Conservation (phyloP, 2,329 filamentous ascomycete genomes). For the Cryphonectria japonica region DNA sequence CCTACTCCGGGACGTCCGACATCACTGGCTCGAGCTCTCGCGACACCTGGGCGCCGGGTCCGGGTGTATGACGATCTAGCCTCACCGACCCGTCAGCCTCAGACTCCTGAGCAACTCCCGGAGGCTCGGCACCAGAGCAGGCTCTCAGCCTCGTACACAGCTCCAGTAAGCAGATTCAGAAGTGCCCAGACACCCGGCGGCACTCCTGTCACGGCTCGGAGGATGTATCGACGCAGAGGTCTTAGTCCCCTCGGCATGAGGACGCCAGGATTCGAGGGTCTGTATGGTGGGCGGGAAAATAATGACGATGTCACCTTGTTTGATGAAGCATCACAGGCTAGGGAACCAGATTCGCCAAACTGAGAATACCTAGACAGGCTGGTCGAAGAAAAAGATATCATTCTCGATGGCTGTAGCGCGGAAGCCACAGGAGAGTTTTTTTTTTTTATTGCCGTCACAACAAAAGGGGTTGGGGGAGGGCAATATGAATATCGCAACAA, state of each 20-base stretch:
- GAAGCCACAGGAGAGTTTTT: not conserved
- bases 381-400: constrained; percentile 3
- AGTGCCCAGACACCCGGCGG: constrained; percentile 31
- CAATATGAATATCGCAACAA: not conserved
- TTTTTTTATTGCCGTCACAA: not conserved
- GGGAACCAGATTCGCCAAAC: constrained; percentile 8
- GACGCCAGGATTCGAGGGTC: constrained; percentile 49
- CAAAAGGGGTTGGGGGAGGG: not conserved
- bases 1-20: constrained; percentile 19
- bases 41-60: constrained; percentile 36
- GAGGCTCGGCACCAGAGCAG: constrained; percentile 52
- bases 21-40: constrained; percentile 26
- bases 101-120: constrained; percentile 54
- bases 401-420: not conserved
- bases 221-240: constrained; percentile 34
- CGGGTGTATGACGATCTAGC: constrained; percentile 52
- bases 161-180: constrained; percentile 38
- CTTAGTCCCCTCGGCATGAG: constrained; percentile 44
- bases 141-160: constrained; percentile 48
- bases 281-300: constrained; percentile 56
- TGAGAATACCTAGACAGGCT: not conserved
- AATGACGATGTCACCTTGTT: constrained; percentile 46
- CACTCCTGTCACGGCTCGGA: constrained; percentile 31
- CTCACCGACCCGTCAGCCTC: constrained; percentile 50
- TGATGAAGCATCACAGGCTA: constrained; percentile 34